Conservation (phyloP, 805 yeast species). For the Priceomyces fermenticarens region DNA sequence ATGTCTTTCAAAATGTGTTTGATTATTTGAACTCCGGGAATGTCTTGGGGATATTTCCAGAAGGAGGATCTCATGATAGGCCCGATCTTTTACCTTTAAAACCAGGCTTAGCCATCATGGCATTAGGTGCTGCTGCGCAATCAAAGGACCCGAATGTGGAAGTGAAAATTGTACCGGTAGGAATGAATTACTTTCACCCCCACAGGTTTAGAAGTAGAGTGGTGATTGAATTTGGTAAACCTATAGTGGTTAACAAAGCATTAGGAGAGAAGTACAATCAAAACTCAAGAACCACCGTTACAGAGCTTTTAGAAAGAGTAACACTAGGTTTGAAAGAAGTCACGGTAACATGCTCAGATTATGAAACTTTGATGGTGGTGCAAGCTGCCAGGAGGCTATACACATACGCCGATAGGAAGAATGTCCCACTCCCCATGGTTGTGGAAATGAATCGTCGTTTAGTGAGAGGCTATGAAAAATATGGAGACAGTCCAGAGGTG, state of each 20-base stretch:
- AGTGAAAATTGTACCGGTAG: slow-evolving; percentile 38
- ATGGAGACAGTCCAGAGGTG: slow-evolving; percentile 32
- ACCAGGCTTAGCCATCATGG: slow-evolving; percentile 47
- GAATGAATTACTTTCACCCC: slow-evolving; percentile 42
- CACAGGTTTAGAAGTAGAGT: slow-evolving; percentile 39
- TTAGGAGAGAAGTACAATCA: slow-evolving; percentile 26
- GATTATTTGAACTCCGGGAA: slow-evolving; percentile 30
- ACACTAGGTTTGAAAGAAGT: slow-evolving; percentile 36
- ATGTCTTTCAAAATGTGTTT: slow-evolving; percentile 36
- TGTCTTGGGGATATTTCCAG: slow-evolving; percentile 41
- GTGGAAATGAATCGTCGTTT: slow-evolving; percentile 41
- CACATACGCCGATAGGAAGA: slow-evolving; percentile 29
- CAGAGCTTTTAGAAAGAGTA: slow-evolving; percentile 23
- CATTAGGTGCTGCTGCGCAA: slow-evolving; percentile 37
- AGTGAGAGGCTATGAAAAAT: slow-evolving; percentile 33
- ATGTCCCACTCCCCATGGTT: slow-evolving; percentile 39
- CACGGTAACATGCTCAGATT: slow-evolving; percentile 39
- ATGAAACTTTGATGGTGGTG: slow-evolving; percentile 40
- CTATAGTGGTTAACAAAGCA: slow-evolving; percentile 29
- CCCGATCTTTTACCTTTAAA: slow-evolving; percentile 41
- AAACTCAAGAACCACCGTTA: slow-evolving; percentile 25
- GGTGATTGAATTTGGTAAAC: slow-evolving; percentile 42
- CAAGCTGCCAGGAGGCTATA: slow-evolving; percentile 42
- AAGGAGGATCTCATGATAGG: slow-evolving; percentile 44
- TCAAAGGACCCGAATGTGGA: slow-evolving; percentile 19